Evolutionary conservation across 192 early-diverging fungal species (phyloP), one percentile per base, ranked within the genome.

Genomic region (Haplosporangium gracile): DNA sequence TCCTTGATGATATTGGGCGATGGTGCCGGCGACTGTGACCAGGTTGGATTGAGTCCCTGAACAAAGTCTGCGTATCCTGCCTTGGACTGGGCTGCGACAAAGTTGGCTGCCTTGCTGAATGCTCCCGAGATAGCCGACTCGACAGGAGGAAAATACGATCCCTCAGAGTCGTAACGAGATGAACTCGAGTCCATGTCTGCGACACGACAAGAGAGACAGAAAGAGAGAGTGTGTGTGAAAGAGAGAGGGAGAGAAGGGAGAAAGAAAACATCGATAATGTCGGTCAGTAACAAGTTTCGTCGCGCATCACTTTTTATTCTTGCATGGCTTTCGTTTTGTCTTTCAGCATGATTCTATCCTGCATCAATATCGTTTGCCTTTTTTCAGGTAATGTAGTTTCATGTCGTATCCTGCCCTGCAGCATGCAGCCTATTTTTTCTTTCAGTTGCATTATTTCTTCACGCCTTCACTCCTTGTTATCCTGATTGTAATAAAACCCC

Each of bases 1-100:
- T 90, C 89, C 72, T 91, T 83, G 53, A 87, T 85, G 53, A 89
- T 90, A 29, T 57, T 83, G 39, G 82, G 82, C 8, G 90, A 91
- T 43, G 90, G 90, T 60, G 89, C 86, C 39, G 92, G 92, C 0
- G 90, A 91, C 79, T 93, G 92, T 18, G 90, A 91, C 92, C 92
- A 93, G 26, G 92, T 87, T 11, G 90, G 90, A 34, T 88, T 91
- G 39, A 90, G 89, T 40, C 90, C 89, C 78, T 93, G 92, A 47
- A 91, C 90, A 78, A 90, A 90, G 57, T 93, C 92, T 22, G 91
- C 85, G 39, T 88, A 91, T 47, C 89, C 89, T 76, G 73, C 47
- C 29, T 69, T 77, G 24, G 83, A 20, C 29, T 81, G 70, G 16
- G 78, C 72, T 16, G 39, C 70, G 32, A 47, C 26, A 47, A 73